A percentile compares a stretch with the other conserved stretches of the same genome.
Conservation (phyloP, 1,284 basidiomycete species). For the Pisolithus thermaeus region DNA sequence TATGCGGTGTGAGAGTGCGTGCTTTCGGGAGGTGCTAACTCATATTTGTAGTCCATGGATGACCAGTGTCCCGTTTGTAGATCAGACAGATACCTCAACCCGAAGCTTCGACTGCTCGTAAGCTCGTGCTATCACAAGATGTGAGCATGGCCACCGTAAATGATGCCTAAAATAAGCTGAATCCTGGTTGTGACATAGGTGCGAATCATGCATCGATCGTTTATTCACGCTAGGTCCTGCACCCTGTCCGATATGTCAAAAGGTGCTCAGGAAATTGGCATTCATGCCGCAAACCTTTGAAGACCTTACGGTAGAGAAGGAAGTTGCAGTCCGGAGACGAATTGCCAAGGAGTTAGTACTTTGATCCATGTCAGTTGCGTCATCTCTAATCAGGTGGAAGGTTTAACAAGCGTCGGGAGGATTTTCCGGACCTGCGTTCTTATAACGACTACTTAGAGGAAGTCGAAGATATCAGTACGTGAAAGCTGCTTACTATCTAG, state of each 20-base stretch:
- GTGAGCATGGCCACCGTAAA: slow-evolving; percentile 37
- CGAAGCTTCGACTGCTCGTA: slow-evolving; percentile 89
- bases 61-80: slow-evolving; percentile 98
- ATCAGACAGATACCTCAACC: slow-evolving; percentile 94
- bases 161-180: slow-evolving; percentile 8
- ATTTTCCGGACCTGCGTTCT: slow-evolving; percentile 76
- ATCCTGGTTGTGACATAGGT: slow-evolving; percentile 48
- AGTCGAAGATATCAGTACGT: slow-evolving; percentile 90
- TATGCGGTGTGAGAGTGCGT: slow-evolving; percentile 9
- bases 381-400: slow-evolving; percentile 33
- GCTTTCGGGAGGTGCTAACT: slow-evolving; percentile 7
- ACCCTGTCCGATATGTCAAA: slow-evolving; percentile 91
- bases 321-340: slow-evolving; percentile 83
- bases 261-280: slow-evolving; percentile 86
- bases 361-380: neutral
- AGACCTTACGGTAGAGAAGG: slow-evolving; percentile 94
- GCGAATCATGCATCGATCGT: slow-evolving; percentile 96
- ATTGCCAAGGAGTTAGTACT: slow-evolving; percentile 72
- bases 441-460: slow-evolving; percentile 97
- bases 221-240: slow-evolving; percentile 95
- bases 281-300: slow-evolving; percentile 98
- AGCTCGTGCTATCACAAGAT: slow-evolving; percentile 99
- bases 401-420: slow-evolving; percentile 90
- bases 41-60: slow-evolving; percentile 64
- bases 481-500: neutral